Evolutionary conservation across 164 flowering plant genomes (phyloP).

Genomic region (Tetracentron sinense): DNA sequence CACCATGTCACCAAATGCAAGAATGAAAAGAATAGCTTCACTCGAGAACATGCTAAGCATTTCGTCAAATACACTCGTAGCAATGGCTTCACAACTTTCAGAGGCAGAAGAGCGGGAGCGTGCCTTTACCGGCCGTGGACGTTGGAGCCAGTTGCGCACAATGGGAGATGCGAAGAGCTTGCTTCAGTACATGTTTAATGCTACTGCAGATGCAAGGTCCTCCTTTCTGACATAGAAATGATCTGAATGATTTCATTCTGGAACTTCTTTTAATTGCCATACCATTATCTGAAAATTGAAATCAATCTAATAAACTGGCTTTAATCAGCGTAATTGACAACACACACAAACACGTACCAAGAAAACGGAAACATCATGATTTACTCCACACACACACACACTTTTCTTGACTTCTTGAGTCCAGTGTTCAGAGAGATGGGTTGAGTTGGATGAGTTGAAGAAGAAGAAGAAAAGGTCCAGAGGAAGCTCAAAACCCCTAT

Average conservation of each 20-base stretch:
- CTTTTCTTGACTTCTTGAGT: too few relatives aligned
- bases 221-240: constrained; percentile 1
- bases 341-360: too few relatives aligned
- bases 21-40: constrained; percentile 83
- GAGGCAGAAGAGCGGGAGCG: constrained; percentile 98
- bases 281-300: too few relatives aligned
- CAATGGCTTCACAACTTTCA: constrained; percentile 99
- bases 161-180: constrained; percentile 93
- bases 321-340: too few relatives aligned
- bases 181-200: constrained; percentile 89
- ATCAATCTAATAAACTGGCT: too few relatives aligned
- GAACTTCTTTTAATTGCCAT: too few relatives aligned
- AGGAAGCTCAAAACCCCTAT: too few relatives aligned
- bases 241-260: neutral
- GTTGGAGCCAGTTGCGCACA: constrained; percentile 92
- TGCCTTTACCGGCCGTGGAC: constrained; percentile 75
- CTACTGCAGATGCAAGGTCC: constrained; percentile 81
- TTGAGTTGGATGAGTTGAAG: too few relatives aligned
- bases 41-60: constrained; percentile 89
- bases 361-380: too few relatives aligned
- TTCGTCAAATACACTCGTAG: constrained; percentile 83
- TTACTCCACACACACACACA: too few relatives aligned
- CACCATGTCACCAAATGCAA: constrained; percentile 86
- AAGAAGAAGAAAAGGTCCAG: too few relatives aligned
- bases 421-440: too few relatives aligned